Percentiles rank a stretch among this genome's conserved stretches.
phyloP scores from a whole-genome alignment of 768 basidiomycete species.

The Strobilomyces dryophilus region DNA sequence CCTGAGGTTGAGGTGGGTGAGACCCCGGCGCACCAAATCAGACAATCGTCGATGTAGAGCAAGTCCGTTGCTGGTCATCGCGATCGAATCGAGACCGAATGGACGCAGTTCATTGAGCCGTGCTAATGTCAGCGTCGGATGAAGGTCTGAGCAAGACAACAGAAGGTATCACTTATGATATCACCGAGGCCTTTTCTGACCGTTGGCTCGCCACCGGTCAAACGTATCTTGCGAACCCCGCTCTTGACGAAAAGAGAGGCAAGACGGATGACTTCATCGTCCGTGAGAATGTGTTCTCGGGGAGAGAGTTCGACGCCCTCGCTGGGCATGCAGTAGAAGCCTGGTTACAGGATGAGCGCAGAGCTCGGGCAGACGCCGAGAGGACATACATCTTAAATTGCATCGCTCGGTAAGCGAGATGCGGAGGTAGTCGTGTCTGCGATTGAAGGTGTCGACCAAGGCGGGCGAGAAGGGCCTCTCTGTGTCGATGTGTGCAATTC shows the following conservation, averaged over 20 bases:
- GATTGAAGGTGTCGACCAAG: conserved; percentile 61
- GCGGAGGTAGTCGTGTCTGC: conserved; percentile 82
- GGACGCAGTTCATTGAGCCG: conserved; percentile 57
- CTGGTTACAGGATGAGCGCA: conserved; percentile 34
- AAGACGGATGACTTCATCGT: conserved; percentile 71
- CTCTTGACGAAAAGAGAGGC: conserved; percentile 73
- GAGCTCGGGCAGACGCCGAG: not conserved
- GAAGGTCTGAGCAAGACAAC: not conserved
- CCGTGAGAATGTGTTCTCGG: conserved; percentile 60
- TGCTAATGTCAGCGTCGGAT: conserved; percentile 35
- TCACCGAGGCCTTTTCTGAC: conserved; percentile 70
- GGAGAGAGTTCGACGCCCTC: conserved; percentile 78
- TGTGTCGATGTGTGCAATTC: conserved; percentile 52
- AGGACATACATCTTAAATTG: conserved; percentile 71
- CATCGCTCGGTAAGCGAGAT: conserved; percentile 85
- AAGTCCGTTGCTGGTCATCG: conserved; percentile 84
- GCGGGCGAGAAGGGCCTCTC: conserved; percentile 44
- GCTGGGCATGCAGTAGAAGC: conserved; percentile 90
- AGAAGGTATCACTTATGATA: conserved; percentile 54
- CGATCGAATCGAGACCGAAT: conserved; percentile 68
- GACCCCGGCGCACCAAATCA: conserved; percentile 59
- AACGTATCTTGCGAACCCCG: conserved; percentile 82
- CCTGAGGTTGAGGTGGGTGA: conserved; percentile 75
- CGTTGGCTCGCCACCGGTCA: conserved; percentile 89
- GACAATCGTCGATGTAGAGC: conserved; percentile 71